phyloP scores from a whole-genome alignment of 2,329 filamentous ascomycete species.

The Fusarium austroafricanum region DNA sequence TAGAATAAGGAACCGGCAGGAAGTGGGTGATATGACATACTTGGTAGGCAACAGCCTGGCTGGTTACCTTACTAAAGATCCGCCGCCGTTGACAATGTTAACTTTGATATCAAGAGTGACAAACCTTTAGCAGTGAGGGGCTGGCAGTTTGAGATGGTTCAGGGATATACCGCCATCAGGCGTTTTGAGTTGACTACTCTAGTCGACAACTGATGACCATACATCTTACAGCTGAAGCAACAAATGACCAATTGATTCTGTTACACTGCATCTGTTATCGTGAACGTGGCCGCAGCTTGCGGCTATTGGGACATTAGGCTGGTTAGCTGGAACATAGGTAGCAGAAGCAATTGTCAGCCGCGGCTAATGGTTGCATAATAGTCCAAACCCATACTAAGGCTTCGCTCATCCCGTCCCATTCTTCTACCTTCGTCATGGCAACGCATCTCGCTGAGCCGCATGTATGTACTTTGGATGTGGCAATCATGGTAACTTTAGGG shows the following conservation, averaged over 20 bases:
- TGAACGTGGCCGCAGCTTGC: conserved; percentile 15
- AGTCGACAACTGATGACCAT: neutral
- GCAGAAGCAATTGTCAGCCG: conserved; percentile 23
- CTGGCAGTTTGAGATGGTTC: conserved; percentile 29
- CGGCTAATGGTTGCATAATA: conserved; percentile 35
- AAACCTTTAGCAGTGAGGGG: conserved; percentile 9
- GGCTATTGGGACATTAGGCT: conserved; percentile 8
- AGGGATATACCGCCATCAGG: conserved; percentile 40
- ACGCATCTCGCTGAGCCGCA: conserved; percentile 35
- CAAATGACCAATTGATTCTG: conserved; percentile 2
- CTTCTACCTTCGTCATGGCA: conserved; percentile 42
- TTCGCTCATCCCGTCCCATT: conserved; percentile 4
- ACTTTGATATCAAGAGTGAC: conserved; percentile 1
- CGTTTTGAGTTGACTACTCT: conserved; percentile 42
- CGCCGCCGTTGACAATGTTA: too few relatives aligned
- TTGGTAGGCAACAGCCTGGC: neutral
- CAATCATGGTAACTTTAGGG: neutral
- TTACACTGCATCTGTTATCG: conserved; percentile 30
- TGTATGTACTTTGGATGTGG: conserved; percentile 1
- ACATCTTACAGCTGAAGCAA: conserved; percentile 23
- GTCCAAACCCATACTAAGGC: conserved; percentile 25
- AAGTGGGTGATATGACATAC: neutral
- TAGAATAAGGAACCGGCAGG: neutral
- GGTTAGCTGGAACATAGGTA: conserved; percentile 14
- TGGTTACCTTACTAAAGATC: neutral